Evolutionary conservation across 148 eudicot species (phyloP).

Genomic region (Heliamphora exappendiculata): DNA sequence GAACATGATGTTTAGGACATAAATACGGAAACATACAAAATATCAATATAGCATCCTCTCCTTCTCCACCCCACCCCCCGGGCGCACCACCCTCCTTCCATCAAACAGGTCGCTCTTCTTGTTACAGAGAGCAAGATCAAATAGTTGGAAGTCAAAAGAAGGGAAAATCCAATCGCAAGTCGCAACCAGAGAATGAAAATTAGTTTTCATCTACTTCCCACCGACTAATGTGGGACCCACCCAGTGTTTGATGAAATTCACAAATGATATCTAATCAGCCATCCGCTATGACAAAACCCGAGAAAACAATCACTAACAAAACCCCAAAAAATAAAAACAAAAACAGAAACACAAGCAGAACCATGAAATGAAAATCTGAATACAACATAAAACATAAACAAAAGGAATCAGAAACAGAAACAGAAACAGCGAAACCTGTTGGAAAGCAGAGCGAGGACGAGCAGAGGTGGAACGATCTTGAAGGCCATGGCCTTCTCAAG

Average conservation of each 20-base stretch:
- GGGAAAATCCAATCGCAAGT: neutral
- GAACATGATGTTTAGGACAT: neutral
- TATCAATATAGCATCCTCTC: neutral
- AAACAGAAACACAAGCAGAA: neutral
- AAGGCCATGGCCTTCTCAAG: constrained; percentile 54
- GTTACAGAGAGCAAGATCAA: neutral
- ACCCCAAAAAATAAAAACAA: neutral
- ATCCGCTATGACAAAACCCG: neutral
- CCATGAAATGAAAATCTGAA: neutral
- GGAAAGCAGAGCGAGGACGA: constrained; percentile 76
- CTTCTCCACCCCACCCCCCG: too few relatives aligned
- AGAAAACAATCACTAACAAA: neutral
- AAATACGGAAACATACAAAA: neutral
- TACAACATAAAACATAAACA: neutral
- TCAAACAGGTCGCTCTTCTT: neutral
- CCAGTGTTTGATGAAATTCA: neutral
- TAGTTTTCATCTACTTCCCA: neutral
- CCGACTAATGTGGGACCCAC: neutral
- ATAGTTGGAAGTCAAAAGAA: neutral
- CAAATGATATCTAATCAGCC: neutral
- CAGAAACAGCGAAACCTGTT: constrained; percentile 37
- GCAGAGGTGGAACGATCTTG: constrained; percentile 62
- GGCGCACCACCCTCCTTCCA: neutral
- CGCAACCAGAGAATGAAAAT: too few relatives aligned
- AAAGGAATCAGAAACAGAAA: neutral